phyloP scores from a whole-genome alignment of 169 alveolate genomes.

The Theileria parva region DNA sequence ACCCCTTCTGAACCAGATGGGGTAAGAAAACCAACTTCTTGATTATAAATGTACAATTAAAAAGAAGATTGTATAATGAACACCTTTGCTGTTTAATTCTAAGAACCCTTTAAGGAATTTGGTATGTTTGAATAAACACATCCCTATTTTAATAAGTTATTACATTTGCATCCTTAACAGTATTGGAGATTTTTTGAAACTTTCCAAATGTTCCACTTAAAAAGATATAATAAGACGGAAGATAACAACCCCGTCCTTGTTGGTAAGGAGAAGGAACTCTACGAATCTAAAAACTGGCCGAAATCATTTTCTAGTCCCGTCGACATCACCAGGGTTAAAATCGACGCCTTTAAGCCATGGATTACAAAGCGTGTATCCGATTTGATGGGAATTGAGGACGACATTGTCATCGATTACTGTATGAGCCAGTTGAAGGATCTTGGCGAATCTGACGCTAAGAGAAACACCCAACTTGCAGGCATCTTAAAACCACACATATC shows the following conservation, averaged over 20 bases:
- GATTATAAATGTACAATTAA: background rate
- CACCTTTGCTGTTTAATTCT: background rate
- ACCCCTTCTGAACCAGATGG: background rate
- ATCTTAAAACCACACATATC: background rate
- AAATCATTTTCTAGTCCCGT: constrained; percentile 66
- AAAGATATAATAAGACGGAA: constrained; percentile 35
- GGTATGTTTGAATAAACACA: background rate
- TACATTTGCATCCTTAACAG: background rate
- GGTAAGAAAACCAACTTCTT: background rate
- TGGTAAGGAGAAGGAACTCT: constrained; percentile 74
- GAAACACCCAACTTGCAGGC: constrained; percentile 63
- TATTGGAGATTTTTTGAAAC: background rate
- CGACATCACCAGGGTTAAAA: constrained; percentile 69
- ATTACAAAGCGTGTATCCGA: constrained; percentile 71
- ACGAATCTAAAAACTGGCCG: constrained; percentile 77
- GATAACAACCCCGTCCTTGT: constrained; percentile 73
- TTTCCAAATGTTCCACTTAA: constrained; percentile 8
- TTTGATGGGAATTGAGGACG: constrained; percentile 79
- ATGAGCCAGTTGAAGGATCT: constrained; percentile 70
- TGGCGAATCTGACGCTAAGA: constrained; percentile 70
- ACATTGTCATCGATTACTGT: constrained; percentile 73
- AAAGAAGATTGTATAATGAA: background rate
- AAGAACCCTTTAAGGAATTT: background rate
- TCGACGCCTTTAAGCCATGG: constrained; percentile 75
- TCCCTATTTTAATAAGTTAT: background rate